Evolutionary conservation across 2,329 filamentous ascomycete species (phyloP).

Genomic region (Domatiomyces catenatus): DNA sequence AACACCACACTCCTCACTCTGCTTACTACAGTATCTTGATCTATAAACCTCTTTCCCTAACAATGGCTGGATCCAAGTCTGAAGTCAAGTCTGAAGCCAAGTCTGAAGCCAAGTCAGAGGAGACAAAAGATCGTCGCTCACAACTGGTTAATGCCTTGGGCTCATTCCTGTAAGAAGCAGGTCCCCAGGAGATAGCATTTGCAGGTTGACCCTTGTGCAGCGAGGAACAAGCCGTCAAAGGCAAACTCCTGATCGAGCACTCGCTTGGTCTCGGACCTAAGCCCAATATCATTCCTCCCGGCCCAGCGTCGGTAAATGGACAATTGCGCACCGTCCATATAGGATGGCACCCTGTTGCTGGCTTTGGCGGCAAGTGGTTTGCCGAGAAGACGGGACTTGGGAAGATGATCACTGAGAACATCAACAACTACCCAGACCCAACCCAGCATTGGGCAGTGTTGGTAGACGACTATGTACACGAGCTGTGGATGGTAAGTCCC

Average conservation of each 20-base stretch:
- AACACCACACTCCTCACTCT: background rate
- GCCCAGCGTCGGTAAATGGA: slow-evolving; percentile 1
- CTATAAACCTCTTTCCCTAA: background rate
- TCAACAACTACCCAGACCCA: slow-evolving; percentile 5
- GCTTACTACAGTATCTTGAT: no score
- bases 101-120: background rate
- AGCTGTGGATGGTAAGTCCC: slow-evolving; percentile 7
- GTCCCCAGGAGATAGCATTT: background rate
- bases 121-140: background rate
- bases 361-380: slow-evolving; percentile 6
- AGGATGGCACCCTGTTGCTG: slow-evolving; percentile 6
- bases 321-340: slow-evolving; percentile 3
- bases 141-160: background rate
- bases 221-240: slow-evolving; percentile 3
- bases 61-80: background rate
- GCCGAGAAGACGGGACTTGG: slow-evolving; percentile 7
- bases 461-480: slow-evolving; percentile 4
- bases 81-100: background rate
- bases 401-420: slow-evolving; percentile 5
- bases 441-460: slow-evolving; percentile 7
- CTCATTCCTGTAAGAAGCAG: background rate
- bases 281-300: slow-evolving; percentile 5
- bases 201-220: slow-evolving; percentile 19
- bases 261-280: slow-evolving; percentile 3
- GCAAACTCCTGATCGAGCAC: slow-evolving; percentile 5